Evolutionary conservation across 1,284 basidiomycete genomes (phyloP), one percentile per base, ranked within the genome.

Genomic region (Hortiboletus rubellus): DNA sequence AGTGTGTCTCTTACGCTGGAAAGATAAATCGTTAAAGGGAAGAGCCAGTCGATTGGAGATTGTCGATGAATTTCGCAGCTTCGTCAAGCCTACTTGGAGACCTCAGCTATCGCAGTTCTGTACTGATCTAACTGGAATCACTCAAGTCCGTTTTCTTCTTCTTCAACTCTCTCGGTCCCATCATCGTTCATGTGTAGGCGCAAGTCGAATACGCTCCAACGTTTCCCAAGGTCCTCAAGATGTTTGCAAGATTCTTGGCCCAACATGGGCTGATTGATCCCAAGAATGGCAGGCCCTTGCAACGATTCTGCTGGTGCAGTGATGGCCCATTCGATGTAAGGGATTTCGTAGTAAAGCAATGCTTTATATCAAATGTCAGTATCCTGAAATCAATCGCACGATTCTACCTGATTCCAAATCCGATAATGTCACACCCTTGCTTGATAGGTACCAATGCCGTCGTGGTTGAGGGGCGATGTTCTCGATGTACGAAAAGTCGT

Each of bases 1-100:
- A 5, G 92, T 98, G 12, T 87, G 92, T 58, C 78, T 98, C 5
- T 79, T 98, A 57, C 83, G 83, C 59, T 98, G 96, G 96, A 82
- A 77, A 63, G 83, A 91, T 67, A 83, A 78, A 61, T 76, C 79
- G 40, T 63, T 70, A 10, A 78, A 81, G 54, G 80, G 81, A 44
- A 77, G 69, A 51, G 83, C 85, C 7, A 80, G 77, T 57, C 74
- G 77, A 50, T 77, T 96, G 33, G 82, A 87, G 66, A 75, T 89
- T 42, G 79, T 86, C 27, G 87, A 86, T 65, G 89, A 92, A 67
- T 98, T 96, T 76, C 87, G 92, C 61, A 88, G 85, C 60, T 97
- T 91, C 70, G 94, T 98, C 44, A 84, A 81, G 65, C 96, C 96
- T 7, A 89, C 86, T 3, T 98, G 94, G 91, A 79, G 83, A 47